Evolutionary conservation across 768 basidiomycete genomes (phyloP), one percentile per base, ranked within the genome.

Genomic region (Dentipellis fragilis): DNA sequence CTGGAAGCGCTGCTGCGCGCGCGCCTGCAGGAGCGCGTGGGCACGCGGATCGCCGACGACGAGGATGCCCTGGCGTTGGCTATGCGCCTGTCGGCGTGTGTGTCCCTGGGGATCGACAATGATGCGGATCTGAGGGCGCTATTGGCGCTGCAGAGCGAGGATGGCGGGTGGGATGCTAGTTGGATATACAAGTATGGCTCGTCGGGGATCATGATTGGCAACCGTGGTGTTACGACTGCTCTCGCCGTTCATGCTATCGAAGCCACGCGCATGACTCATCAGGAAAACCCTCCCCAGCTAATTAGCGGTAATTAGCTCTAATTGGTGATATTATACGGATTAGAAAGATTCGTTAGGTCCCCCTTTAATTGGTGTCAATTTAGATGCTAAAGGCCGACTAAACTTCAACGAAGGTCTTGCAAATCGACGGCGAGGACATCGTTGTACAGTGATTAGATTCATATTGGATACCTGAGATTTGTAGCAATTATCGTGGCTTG

Each of bases 101-200:
- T 69, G 1, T 67, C 64, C 11, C 67, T 77, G 11, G 77, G 73
- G 5, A 51, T 80, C 16, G 60, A 63, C 23, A 68, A 78, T 59
- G 68, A 74, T 12, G 65, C 72, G 1, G 81, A 83, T 62, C 59
- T 79, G 8, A 66, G 70, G 9, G 62, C 66, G 19, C 71, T 84
- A 8, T 69, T 78, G 4, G 63, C 71, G 7, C 62, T 79, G 56
- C 81, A 83, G 59, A 68, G 68, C 54, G 75, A 76, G 56, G 80
- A 83, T 59, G 81, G 81, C n/a, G 75, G 78, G 3, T 84, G 78
- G 77, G 73, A 71, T 19, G 69, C 69, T 9, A 74, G 81, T 1
- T 81, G 79, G 78, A 68, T 83, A n/a, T 83, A 80, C 68, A 78
- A 74, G 64, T 80, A 77, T 55, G 78, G 77, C 4, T 70, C 71